Evolutionary conservation across 371 early-diverging fungal genomes (phyloP), one percentile per base, ranked within the genome.

Genomic region (Mortierella sp.): DNA sequence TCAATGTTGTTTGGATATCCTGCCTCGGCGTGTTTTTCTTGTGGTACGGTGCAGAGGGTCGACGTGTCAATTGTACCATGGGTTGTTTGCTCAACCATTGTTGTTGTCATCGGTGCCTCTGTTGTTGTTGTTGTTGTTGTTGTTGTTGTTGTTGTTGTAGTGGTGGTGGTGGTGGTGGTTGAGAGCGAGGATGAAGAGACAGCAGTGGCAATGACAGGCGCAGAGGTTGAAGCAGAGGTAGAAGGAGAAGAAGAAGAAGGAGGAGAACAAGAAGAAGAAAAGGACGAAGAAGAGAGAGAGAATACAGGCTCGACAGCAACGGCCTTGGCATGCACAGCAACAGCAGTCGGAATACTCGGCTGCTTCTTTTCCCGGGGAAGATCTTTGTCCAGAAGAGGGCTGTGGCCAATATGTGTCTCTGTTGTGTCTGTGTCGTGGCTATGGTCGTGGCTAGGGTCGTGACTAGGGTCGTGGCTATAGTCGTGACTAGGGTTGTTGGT

Each of bases 1-100:
- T 25, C 51, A 50, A 18, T 30, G 26, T 61, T 66, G 19, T 72
- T 67, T 19, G 67, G 53, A 46, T 59, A 67, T 28, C 67, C 64
- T 6, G 67, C 26, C 60, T 62, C 57, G 45, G 1, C 23, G 30
- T 57, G 51, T 12, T 44, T 51, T 21, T 14, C 57, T 12, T n/a
- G 30, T 21, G 29, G 47, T 19, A 15, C 30, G 16, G 59, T 18
- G 44, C 44, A 23, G 21, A 29, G 21, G 57, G 7, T 46, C 5
- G 43, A 18, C 14, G 19, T 44, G 26, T 28, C 15, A 5, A 51
- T 47, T n/a, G 47, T 55, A 1, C 43, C 57, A 26, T 30, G 14
- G 57, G 30, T 7, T 16, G 62, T 29, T 18, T 61, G 43, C 18
- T 30, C 7, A 11, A 66, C 51, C n/a, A 56, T 60, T 7, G 68